Evolutionary conservation across 2,329 filamentous ascomycete genomes (phyloP), one percentile per base, ranked within the genome.

Genomic region (Colletotrichum siamense): DNA sequence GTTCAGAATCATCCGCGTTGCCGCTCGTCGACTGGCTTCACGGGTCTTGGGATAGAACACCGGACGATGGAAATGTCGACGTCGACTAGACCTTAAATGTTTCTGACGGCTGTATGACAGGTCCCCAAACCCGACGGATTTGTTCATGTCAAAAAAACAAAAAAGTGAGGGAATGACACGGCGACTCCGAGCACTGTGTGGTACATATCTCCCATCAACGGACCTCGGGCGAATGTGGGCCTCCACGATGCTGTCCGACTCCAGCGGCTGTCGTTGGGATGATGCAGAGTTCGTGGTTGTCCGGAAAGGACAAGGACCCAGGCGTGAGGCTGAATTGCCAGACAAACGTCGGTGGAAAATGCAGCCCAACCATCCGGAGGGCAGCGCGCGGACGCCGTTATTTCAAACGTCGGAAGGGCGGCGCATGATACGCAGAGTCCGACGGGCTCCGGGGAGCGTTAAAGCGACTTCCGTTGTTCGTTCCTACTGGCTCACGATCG

Each of bases 211-310:
- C 18, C 18, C 57, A 69, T 65, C 70, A 59, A 30, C 74, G 59
- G 71, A 24, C 70, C 32, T 65, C 59, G 44, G 64, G 30, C 32
- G 26, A 32, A 59, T 69, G 64, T 69, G 64, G 49, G 30, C 57
- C 57, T 32, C 36, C 18, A 64, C 49, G 26, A 28, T 13, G 59
- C 28, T 62, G 57, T 49, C 57, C 64, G 70, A 49, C 36, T 69
- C 59, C 2, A 26, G 15, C 16, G 26, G 62, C 30, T 24, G 15
- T 39, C 59, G n/a, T 73, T 73, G 59, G 44, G 73, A 76, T 59
- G 73, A 69, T 15, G 57, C n/a, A 76, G 52, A 76, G 73, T 73
- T 76, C 55, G n/a, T n/a, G 18, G 49, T 36, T 73, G 69, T 73
- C 73, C 70, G 70, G n/a, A 52, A 28, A 26, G 28, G 32, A 36